Conservation (phyloP, 2,329 filamentous ascomycete species). For the Orbilia brochopaga region DNA sequence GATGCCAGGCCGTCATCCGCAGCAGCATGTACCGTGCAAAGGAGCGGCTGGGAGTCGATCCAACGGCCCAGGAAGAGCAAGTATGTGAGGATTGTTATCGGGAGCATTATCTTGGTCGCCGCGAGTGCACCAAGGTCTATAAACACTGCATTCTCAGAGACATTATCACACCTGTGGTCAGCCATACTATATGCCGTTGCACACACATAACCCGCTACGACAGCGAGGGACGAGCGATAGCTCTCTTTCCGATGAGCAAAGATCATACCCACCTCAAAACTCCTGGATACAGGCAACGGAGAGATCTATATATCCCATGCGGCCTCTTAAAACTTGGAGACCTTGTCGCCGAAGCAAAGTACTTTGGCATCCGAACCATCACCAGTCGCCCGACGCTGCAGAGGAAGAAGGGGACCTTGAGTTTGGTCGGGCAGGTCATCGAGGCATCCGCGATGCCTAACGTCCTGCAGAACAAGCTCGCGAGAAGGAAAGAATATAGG, state of each 20-base stretch:
- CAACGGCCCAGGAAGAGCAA: conserved; percentile 21
- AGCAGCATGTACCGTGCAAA: conserved; percentile 55
- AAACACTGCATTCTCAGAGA: conserved; percentile 57
- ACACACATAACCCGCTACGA: conserved; percentile 51
- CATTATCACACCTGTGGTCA: conserved; percentile 53
- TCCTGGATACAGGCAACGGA: neutral
- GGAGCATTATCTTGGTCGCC: conserved; percentile 54
- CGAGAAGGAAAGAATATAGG: neutral
- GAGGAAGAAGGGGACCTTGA: conserved; percentile 5
- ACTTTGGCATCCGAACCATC: conserved; percentile 17
- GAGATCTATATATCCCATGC: conserved; percentile 8
- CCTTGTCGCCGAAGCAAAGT: conserved; percentile 50
- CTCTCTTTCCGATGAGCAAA: conserved; percentile 3
- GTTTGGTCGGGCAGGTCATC: neutral
- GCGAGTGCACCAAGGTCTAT: conserved; percentile 56
- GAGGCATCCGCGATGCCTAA: neutral
- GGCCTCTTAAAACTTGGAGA: conserved; percentile 45
- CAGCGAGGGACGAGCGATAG: conserved; percentile 30
- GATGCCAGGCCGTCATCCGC: conserved; percentile 53
- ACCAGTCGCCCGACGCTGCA: neutral
- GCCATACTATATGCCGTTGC: conserved; percentile 55
- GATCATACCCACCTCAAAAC: conserved; percentile 1
- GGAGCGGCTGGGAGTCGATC: neutral
- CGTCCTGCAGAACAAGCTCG: neutral
- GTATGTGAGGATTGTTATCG: conserved; percentile 57